Evolutionary conservation across 108 stramenopile species (phyloP).

Genomic region (Cyclotella distinguenda): DNA sequence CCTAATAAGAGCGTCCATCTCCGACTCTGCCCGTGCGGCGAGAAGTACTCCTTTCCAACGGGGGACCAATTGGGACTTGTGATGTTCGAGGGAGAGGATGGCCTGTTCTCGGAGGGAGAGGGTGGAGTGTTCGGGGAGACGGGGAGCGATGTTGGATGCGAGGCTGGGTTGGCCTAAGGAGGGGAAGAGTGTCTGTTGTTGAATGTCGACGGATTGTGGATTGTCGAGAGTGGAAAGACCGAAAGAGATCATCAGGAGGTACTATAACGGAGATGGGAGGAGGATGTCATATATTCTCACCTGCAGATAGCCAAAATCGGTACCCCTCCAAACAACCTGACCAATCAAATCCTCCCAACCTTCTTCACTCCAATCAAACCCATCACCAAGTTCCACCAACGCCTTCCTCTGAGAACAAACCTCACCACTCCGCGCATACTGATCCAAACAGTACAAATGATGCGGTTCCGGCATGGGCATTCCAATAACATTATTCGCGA

Average conservation of each 20-base stretch:
- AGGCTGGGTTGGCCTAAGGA: too few species aligned
- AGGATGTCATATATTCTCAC: neutral
- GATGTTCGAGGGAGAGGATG: neutral
- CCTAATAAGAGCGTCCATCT: neutral
- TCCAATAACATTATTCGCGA: conserved; percentile 1
- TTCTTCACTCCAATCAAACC: neutral
- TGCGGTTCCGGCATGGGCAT: conserved; percentile 15
- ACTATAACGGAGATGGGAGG: too few species aligned
- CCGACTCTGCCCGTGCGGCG: conserved; percentile 24
- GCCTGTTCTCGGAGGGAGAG: neutral
- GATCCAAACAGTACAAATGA: conserved; percentile 11
- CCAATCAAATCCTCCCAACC: conserved; percentile 2
- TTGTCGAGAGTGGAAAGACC: neutral
- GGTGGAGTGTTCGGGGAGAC: too few species aligned
- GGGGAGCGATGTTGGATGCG: too few species aligned
- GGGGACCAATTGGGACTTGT: conserved; percentile 17
- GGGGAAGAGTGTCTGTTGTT: too few species aligned
- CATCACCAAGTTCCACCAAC: neutral
- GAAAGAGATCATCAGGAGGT: neutral
- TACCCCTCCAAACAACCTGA: conserved; percentile 14
- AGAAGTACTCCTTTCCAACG: conserved; percentile 33
- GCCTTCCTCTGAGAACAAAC: conserved; percentile 4
- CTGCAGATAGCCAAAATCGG: conserved; percentile 8
- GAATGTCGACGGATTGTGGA: too few species aligned
- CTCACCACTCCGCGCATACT: neutral